Base-by-base conservation (phyloP, 495 filamentous ascomycete genomes). In the Platismatia glauca region DNA sequence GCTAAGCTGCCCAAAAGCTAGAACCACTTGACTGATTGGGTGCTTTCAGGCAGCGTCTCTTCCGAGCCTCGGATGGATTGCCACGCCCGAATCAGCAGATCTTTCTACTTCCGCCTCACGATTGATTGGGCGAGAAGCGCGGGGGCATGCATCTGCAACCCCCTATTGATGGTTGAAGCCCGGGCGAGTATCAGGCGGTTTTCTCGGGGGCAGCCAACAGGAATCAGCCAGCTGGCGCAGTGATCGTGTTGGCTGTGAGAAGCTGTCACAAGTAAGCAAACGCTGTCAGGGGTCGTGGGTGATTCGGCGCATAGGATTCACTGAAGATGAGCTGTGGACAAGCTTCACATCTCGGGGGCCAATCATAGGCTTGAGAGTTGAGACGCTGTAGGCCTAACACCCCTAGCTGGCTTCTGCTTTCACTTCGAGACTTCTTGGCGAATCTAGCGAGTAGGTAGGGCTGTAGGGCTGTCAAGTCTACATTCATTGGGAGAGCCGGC, bases 1-100 rank as follows among this genome's bases (percentile, higher is more conserved):
- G 50, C 38, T 41, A 33, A 41, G 53, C 27, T 56, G 37, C 60
- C 60, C 60, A 33, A 33, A 62, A 56, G 12, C 60, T 62, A 56
- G 31, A 52, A 27, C 58, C 6, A 60, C 24, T 33, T 56, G 13
- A 41, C 22, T 34, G 60, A 62, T 52, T 55, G 55, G 55, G 37
- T 20, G 43, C 55, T 38, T 33, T 55, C 59, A n/a, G 1, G 20
- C 31, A 58, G 2, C 37, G 18, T 58, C 13, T 29, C 16, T 18
- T 33, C 60, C 37, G 50, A 34, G 2, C 46, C 16, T 61, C 16
- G 7, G 0, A 52, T 16, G 18, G 13, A 62, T 62, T 39, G 60
- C 60, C 60, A 62, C 48, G 48, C 27, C 43, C 18, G 11, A 33
- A 13, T 15, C 35, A 55, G 29, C 31, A n/a, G 50, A 12, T 15